These are phyloP conservation scores for Exidia glandulosa DNA, from an alignment of 768 basidiomycete species.

Conservation along the genomic window DNA sequence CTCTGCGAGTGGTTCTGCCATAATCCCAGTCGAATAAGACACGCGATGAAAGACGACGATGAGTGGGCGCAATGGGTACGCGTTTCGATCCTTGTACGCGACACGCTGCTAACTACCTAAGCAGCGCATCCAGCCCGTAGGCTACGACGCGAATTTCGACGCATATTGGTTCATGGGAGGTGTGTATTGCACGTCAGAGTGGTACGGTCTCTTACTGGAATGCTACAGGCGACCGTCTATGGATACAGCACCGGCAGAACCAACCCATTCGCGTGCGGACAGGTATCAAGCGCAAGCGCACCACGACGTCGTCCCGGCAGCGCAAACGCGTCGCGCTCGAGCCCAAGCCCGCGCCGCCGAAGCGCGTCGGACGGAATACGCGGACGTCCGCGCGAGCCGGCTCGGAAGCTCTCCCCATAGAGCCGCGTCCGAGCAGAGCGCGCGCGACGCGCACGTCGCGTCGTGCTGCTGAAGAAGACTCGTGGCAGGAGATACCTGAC, in stretches of 20 bases:
- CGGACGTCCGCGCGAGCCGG: conserved; percentile 27
- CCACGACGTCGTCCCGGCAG: conserved; percentile 43
- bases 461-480: conserved; percentile 36
- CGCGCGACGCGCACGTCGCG: conserved; percentile 2
- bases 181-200: conserved; percentile 31
- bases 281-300: neutral
- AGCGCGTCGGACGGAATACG: conserved; percentile 50
- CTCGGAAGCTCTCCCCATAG: conserved; percentile 3
- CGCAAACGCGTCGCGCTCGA: conserved; percentile 59
- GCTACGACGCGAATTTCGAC: conserved; percentile 68
- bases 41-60: conserved; percentile 69
- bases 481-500: conserved; percentile 71
- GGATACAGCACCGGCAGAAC: conserved; percentile 54
- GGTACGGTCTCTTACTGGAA: neutral
- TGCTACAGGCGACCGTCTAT: conserved; percentile 65
- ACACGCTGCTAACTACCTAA: conserved; percentile 2
- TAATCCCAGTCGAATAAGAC: conserved; percentile 56
- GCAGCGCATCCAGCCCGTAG: conserved; percentile 77
- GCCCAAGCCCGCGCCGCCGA: conserved; percentile 37
- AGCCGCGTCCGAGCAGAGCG: neutral
- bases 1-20: conserved; percentile 84
- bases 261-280: conserved; percentile 5
- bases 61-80: conserved; percentile 70
- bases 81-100: conserved; percentile 8
- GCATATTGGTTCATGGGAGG: conserved; percentile 82